phyloP scores from a whole-genome alignment of 306 rosid genomes.

The Sophora flavescens region DNA sequence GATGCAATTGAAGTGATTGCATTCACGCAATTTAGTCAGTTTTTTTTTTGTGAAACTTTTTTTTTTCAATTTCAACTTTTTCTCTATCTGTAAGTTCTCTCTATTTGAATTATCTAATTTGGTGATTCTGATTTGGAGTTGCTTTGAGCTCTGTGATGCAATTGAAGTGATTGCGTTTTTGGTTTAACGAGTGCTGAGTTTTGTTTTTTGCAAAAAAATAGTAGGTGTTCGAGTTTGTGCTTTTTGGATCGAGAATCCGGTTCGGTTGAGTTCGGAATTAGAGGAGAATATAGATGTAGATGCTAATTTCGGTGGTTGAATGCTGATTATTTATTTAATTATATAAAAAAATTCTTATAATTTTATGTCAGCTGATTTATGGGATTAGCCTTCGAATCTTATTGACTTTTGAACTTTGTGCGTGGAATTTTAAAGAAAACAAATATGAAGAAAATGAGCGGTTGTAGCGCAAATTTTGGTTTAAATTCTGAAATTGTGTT shows the following conservation, averaged over 20 bases:
- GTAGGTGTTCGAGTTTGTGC: constrained; percentile 2
- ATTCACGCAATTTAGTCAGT: too few relatives aligned
- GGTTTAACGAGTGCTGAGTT: constrained; percentile 8
- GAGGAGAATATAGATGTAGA: constrained; percentile 19
- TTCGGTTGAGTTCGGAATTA: constrained; percentile 30
- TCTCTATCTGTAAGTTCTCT: too few relatives aligned
- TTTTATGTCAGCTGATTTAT: constrained; percentile 8
- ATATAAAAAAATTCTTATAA: not conserved
- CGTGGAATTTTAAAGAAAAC: not conserved
- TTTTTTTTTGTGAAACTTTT: too few relatives aligned
- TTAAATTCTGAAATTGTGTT: constrained; percentile 30
- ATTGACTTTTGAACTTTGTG: not conserved
- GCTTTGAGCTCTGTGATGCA: too few relatives aligned
- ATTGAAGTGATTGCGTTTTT: not conserved
- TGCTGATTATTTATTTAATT: not conserved
- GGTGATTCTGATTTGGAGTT: too few relatives aligned
- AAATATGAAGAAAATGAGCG: not conserved
- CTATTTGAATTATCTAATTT: too few relatives aligned
- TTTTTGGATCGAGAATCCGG: constrained; percentile 30
- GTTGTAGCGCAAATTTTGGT: not conserved
- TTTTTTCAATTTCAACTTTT: too few relatives aligned
- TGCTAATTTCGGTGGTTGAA: constrained; percentile 18
- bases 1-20: constrained; percentile 4
- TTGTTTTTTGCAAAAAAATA: too few relatives aligned
- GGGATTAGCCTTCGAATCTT: not conserved